Evolutionary conservation across 768 basidiomycete species (phyloP), one percentile per base, ranked within the genome.

Genomic region (Hortiboletus campestris): DNA sequence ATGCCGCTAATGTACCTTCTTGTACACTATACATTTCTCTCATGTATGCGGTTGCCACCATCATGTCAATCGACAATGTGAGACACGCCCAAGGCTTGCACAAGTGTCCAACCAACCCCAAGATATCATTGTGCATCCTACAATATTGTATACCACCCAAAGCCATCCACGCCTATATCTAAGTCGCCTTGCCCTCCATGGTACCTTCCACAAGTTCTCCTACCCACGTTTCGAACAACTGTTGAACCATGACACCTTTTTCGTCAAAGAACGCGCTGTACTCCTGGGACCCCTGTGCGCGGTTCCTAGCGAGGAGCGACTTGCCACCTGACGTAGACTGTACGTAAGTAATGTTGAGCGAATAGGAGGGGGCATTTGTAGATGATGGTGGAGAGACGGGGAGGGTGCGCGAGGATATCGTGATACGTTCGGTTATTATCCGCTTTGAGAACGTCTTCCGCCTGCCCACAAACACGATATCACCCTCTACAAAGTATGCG

Each of bases 351-450:
- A 89, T 72, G 41, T 79, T 76, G 59, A 96, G 75, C 16, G 78
- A 72, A 71, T 94, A 94, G 45, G 80, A 78, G 25, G 90, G 88
- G 32, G 87, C 78, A 46, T 75, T 75, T 34, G 77, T 63, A 22
- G 76, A 76, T 19, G 61, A 61, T 19, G 56, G 39, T 20, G 57
- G 35, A 34, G 62, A 58, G 35, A 51, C 78, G 32, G 91, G 86
- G 16, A 76, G 62, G 4, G 90, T 89, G 31, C 77, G 78, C 5
- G 93, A 88, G 20, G 83, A 80, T 53, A 95, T 79, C 29, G 85
- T 89, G 73, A 98, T 83, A 60, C 88, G 85, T 68, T 98, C 94
- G 3, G 91, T 93, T 45, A 95, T 86, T 67, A 97, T 96, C 88
- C 95, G 70, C 70, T 91, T 93, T 16, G 90, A 89, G 59, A 96